Evolutionary conservation across 352 stramenopile species (phyloP), one percentile per base, ranked within the genome.

Genomic region (Pythium periplocum): DNA sequence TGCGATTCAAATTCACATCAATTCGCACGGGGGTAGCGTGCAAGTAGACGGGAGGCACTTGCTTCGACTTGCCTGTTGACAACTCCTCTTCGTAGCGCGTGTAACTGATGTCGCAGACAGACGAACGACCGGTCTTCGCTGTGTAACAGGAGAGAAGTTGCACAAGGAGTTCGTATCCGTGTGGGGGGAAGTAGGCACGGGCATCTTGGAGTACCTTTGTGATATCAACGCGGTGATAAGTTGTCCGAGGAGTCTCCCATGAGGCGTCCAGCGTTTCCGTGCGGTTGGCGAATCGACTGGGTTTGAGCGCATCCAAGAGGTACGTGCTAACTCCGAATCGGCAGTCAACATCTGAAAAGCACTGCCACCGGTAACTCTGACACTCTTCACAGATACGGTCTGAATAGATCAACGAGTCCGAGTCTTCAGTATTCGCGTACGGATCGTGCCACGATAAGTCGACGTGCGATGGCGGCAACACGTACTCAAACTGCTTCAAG

Each of bases 401-500:
- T 26, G 17, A 26, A 26, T 26, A 26, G 17, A 26, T 26, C 17
- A 26, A 26, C n/a, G 62, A 58, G 11, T 47, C 57, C 30, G 42
- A 40, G 49, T 69, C 55, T 31, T 42, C 42, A 47, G 59, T 52
- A 4, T 63, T 55, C 2, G 42, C 34, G 17, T 49, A 47, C n/a
- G 67, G 50, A 37, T 71, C 61, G 12, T 65, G 30, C 65, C 65
- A 81, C 2, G 48, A 62, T 32, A 84, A 55, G 35, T 78, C 63
- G 1, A 78, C 31, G 3, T 63, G 45, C 4, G 48, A 4, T 0
- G 68, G 71, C 11, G 73, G 73, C 4, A 71, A 49, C 2, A 78
- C 58, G 32, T 79, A 84, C 35, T 64, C 50, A 34, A 74, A 84
- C 35, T 60, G 72, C 30, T 12, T 52, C 12, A 79, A 34, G 32